Evolutionary conservation across 305 asterid species (phyloP).

Genomic region (Fraxinus sp.): DNA sequence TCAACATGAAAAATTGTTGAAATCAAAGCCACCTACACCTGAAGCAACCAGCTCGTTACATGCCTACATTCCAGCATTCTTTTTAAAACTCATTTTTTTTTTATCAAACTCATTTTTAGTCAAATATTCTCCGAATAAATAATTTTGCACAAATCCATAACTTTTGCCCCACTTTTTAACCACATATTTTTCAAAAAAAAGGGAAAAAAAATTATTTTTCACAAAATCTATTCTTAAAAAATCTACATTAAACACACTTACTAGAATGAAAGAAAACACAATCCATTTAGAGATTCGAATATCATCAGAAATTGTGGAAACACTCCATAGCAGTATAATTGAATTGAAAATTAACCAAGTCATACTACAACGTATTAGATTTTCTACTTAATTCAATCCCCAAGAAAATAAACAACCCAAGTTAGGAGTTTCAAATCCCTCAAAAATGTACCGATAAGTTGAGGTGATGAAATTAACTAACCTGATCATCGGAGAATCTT

Average conservation of each 20-base stretch:
- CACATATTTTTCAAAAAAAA: too few relatives aligned
- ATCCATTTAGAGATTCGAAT: not conserved
- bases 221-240: not conserved
- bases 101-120: not conserved
- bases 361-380: not conserved
- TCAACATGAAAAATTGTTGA: not conserved
- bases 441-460: not conserved
- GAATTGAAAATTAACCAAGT: not conserved
- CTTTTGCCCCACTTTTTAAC: not conserved
- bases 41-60: not conserved
- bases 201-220: not conserved
- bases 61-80: not conserved
- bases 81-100: too few relatives aligned
- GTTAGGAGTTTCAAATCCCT: not conserved
- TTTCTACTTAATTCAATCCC: not conserved
- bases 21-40: not conserved
- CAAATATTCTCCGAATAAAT: not conserved
- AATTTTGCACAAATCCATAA: not conserved
- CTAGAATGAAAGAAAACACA: not conserved
- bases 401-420: not conserved
- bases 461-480: constrained; percentile 24
- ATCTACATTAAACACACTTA: too few relatives aligned
- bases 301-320: not conserved
- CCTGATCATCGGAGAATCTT: constrained; percentile 89
- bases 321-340: not conserved